Percentiles rank a stretch among this genome's conserved stretches.
phyloP scores from a whole-genome alignment of 163 green algal species.

The Coccomyxa subellipsoidea region DNA sequence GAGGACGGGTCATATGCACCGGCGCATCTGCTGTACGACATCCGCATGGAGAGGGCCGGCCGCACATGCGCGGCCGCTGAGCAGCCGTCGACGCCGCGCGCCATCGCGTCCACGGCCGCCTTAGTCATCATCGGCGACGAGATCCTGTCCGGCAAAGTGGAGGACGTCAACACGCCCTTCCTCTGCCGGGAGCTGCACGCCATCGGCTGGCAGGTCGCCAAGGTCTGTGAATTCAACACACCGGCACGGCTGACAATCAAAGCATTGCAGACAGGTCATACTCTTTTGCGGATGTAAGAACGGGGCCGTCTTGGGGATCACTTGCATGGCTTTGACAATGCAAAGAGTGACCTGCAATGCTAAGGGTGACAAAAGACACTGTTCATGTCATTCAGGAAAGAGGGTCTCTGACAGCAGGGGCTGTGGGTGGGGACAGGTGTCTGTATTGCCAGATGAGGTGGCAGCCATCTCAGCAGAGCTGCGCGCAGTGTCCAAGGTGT shows the following conservation, averaged over 20 bases:
- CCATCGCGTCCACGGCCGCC: slow-evolving; percentile 46
- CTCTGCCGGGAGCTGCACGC: slow-evolving; percentile 63
- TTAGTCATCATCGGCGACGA: slow-evolving; percentile 80
- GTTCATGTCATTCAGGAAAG: no score
- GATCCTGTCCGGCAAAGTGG: slow-evolving; percentile 73
- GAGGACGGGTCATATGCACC: slow-evolving; percentile 77
- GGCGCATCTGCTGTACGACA: slow-evolving; percentile 74
- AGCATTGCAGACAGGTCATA: no score
- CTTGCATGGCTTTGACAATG: not conserved
- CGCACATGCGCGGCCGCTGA: not conserved
- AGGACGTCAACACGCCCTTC: slow-evolving; percentile 71
- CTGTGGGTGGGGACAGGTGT: slow-evolving; percentile 33
- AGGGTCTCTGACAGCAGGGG: not conserved
- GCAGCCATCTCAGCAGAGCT: slow-evolving; percentile 60
- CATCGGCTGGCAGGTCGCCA: slow-evolving; percentile 67
- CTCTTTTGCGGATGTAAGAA: no score
- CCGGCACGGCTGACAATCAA: not conserved
- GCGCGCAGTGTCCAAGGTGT: slow-evolving; percentile 24
- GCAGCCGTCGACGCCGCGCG: not conserved
- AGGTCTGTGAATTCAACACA: slow-evolving; percentile 4
- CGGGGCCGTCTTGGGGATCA: not conserved
- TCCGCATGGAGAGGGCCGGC: slow-evolving; percentile 71
- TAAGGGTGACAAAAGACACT: no score
- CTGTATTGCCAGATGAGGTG: slow-evolving; percentile 65
- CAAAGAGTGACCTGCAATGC: not conserved